Evolutionary conservation across 208 protist species (phyloP).

Genomic region (Trypanosoma cruzi): DNA sequence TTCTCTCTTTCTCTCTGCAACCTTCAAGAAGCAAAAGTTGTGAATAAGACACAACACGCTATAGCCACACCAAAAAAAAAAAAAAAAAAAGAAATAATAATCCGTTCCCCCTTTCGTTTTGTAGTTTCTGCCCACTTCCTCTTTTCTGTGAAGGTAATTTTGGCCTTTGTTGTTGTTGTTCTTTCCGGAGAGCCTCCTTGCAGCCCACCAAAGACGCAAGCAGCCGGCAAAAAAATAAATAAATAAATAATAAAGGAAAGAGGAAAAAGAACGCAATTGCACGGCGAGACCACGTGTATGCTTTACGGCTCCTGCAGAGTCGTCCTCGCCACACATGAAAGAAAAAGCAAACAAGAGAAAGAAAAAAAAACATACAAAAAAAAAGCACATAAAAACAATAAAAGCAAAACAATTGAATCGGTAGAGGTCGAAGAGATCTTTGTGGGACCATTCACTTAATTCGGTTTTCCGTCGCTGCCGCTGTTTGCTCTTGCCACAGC

Average conservation of each 20-base stretch:
- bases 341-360: background rate
- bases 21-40: constrained; percentile 3
- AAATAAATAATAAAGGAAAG: constrained; percentile 4
- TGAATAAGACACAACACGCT: constrained; percentile 1
- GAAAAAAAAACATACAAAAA: background rate
- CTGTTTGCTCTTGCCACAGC: background rate
- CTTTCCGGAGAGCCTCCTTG: too few species aligned
- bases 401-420: constrained; percentile 3
- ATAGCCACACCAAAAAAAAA: background rate
- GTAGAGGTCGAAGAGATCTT: background rate
- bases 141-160: too few species aligned
- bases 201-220: background rate
- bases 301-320: too few species aligned
- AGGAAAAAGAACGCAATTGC: constrained; percentile 5
- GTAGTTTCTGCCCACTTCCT: too few species aligned
- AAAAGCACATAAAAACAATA: background rate
- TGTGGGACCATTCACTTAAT: background rate
- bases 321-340: background rate
- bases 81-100: background rate
- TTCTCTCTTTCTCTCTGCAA: background rate
- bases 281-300: background rate
- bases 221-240: background rate
- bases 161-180: too few species aligned
- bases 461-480: background rate
- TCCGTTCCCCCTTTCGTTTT: too few species aligned